These are phyloP conservation scores for Myriosclerotinia duriaeana DNA, from an alignment of 2,329 filamentous ascomycete species.

Conservation along the genomic window DNA sequence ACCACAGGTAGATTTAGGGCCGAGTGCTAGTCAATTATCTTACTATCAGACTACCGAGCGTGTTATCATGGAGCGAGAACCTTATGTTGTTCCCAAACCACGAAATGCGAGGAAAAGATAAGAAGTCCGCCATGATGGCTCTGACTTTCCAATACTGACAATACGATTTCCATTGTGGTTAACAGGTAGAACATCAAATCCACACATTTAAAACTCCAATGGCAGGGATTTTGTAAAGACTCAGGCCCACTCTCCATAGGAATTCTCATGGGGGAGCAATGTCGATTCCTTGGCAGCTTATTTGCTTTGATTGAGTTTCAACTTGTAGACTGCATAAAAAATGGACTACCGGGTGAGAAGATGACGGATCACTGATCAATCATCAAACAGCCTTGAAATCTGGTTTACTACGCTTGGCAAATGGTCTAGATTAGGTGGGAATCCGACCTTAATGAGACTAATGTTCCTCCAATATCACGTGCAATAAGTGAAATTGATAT, in stretches of 20 bases:
- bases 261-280: background rate
- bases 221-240: background rate
- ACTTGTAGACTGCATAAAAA: background rate
- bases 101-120: background rate
- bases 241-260: background rate
- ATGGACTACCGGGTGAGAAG: background rate
- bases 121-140: background rate
- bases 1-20: too few species aligned
- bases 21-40: too few species aligned
- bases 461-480: background rate
- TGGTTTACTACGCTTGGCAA: background rate
- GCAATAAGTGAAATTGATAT: background rate
- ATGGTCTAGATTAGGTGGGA: background rate
- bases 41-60: too few species aligned
- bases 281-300: background rate
- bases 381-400: background rate
- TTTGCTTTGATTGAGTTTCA: background rate
- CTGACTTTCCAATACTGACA: background rate
- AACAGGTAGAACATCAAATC: background rate
- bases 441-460: background rate
- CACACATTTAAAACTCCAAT: background rate
- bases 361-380: background rate
- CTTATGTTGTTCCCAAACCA: background rate
- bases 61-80: background rate
- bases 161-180: background rate